Evolutionary conservation across 1,139 yeast genomes (phyloP).

Genomic region (Geotrichum restrictum): DNA sequence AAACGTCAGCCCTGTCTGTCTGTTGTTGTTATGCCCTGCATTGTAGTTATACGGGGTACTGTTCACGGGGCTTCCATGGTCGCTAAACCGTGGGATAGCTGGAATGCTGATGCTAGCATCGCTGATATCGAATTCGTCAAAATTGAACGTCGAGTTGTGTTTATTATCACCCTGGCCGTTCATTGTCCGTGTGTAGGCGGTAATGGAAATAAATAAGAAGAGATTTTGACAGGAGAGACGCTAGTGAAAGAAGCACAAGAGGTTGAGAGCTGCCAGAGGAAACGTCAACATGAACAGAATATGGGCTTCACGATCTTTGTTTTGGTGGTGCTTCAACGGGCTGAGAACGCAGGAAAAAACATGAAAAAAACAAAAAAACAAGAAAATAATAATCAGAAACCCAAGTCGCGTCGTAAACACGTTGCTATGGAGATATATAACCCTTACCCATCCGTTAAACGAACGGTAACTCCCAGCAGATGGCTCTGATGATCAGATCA

Average conservation of each 20-base stretch:
- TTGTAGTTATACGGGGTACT: constrained; percentile 14
- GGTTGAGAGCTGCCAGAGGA: not conserved
- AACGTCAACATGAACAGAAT: not conserved
- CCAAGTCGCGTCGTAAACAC: constrained; percentile 8
- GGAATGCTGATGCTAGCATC: constrained; percentile 17
- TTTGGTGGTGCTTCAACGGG: constrained; percentile 4
- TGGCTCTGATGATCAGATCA: not conserved
- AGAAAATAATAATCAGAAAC: no score
- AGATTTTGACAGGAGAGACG: not conserved
- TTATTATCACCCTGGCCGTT: constrained; percentile 3
- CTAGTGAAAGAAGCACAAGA: not conserved
- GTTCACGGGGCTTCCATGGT: not conserved
- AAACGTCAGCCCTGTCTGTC: not conserved
- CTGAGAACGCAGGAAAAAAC: not conserved
- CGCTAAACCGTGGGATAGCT: constrained; percentile 10
- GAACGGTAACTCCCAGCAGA: not conserved
- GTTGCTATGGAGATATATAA: constrained; percentile 11
- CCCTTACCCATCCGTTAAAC: constrained; percentile 8
- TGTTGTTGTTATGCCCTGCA: not conserved
- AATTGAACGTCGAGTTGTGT: constrained; percentile 13
- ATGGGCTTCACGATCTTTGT: constrained; percentile 7
- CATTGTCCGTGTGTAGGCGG: constrained; percentile 5
- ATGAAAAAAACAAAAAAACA: no score
- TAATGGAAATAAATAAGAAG: not conserved
- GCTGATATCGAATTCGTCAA: constrained; percentile 27